Evolutionary conservation across 768 basidiomycete species (phyloP).

Genomic region (Chalciporus piperatus): DNA sequence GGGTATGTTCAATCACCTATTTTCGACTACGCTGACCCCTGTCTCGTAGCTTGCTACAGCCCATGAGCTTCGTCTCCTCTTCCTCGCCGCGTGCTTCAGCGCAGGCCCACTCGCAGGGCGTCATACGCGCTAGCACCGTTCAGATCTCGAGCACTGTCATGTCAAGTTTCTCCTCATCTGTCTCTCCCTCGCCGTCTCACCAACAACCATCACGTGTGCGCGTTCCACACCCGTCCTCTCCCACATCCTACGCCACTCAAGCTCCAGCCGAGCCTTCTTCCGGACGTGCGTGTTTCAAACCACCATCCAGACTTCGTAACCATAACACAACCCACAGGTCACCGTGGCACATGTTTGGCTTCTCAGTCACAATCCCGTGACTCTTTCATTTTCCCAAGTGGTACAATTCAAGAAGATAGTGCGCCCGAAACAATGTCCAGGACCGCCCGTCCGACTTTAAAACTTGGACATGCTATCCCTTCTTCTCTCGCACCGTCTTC

Average conservation of each 20-base stretch:
- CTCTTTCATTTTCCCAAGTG: constrained; percentile 40
- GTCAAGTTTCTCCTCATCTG: constrained; percentile 9
- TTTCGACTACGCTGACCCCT: background rate
- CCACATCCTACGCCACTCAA: constrained; percentile 18
- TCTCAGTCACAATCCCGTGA: constrained; percentile 28
- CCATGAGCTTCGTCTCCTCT: constrained; percentile 43
- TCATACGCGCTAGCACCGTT: constrained; percentile 66
- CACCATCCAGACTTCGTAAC: constrained; percentile 5
- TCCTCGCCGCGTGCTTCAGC: constrained; percentile 18
- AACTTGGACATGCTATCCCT: constrained; percentile 13
- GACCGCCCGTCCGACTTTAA: constrained; percentile 14
- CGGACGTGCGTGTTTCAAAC: constrained; percentile 23
- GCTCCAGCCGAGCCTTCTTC: constrained; percentile 17
- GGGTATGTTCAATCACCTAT: constrained; percentile 40
- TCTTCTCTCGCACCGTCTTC: constrained; percentile 26
- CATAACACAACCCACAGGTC: constrained; percentile 7
- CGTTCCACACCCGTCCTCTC: background rate
- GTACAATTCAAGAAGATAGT: constrained; percentile 19
- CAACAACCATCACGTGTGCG: background rate
- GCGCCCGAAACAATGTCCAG: constrained; percentile 23
- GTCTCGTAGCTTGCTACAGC: constrained; percentile 52
- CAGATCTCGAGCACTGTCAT: constrained; percentile 53
- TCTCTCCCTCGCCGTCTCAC: constrained; percentile 2
- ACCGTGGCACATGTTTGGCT: constrained; percentile 24
- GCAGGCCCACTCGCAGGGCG: constrained; percentile 53